Evolutionary conservation across 495 filamentous ascomycete genomes (phyloP).

Genomic region (Hyaloscypha bicolor): DNA sequence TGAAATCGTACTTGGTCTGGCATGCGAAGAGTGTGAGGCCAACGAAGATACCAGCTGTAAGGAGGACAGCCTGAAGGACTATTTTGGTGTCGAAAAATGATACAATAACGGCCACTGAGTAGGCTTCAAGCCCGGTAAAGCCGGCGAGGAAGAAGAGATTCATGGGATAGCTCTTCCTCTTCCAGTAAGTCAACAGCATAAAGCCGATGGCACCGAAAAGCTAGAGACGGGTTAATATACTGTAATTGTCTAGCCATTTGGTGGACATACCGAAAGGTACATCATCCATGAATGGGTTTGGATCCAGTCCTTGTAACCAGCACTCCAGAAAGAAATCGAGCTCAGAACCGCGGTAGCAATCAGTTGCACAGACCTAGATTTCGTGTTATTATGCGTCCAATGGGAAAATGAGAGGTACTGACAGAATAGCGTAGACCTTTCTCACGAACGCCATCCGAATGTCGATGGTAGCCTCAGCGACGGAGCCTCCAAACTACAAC

Average conservation of each 20-base stretch:
- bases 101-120: slow-evolving; percentile 87
- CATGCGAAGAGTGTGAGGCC: slow-evolving; percentile 92
- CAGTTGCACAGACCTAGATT: slow-evolving; percentile 78
- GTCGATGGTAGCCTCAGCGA: slow-evolving; percentile 89
- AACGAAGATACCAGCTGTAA: slow-evolving; percentile 92
- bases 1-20: slow-evolving; percentile 99
- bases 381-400: slow-evolving; percentile 37
- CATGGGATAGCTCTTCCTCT: slow-evolving; percentile 92
- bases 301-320: slow-evolving; percentile 82
- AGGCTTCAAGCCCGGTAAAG: slow-evolving; percentile 93
- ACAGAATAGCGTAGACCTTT: slow-evolving; percentile 88
- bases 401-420: slow-evolving; percentile 34
- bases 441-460: slow-evolving; percentile 98
- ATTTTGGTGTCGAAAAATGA: slow-evolving; percentile 81
- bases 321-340: slow-evolving; percentile 82
- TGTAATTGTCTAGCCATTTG: background rate
- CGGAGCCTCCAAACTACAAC: slow-evolving; percentile 78
- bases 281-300: slow-evolving; percentile 82
- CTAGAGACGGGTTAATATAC: slow-evolving; percentile 17
- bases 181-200: slow-evolving; percentile 85
- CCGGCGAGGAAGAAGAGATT: slow-evolving; percentile 91
- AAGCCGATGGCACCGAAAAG: slow-evolving; percentile 27
- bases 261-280: slow-evolving; percentile 64
- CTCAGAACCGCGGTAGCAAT: slow-evolving; percentile 79
- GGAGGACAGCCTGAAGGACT: slow-evolving; percentile 85